Conservation (phyloP, 1,139 yeast species). For the Saccharomyces hybrid region DNA sequence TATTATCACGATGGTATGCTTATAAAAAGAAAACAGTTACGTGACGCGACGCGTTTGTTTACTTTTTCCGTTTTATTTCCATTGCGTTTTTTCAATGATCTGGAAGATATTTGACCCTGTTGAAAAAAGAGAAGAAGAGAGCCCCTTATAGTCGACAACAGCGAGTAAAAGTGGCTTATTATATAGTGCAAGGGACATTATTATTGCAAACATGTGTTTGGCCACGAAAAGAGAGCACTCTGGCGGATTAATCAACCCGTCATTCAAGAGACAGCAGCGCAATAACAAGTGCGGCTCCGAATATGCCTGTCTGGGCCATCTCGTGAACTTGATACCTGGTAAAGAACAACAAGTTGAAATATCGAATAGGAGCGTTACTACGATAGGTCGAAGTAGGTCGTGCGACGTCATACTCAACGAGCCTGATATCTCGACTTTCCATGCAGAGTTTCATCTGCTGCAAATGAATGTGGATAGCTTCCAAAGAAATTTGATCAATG, state of each 20-base stretch:
- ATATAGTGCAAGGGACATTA: background rate
- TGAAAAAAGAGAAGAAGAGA: background rate
- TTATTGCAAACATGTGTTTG: constrained; percentile 1
- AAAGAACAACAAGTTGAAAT: constrained; percentile 25
- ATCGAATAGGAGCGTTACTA: constrained; percentile 12
- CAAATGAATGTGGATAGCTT: constrained; percentile 34
- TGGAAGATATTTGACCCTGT: background rate
- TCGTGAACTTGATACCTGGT: constrained; percentile 30
- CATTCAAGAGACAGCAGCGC: constrained; percentile 16
- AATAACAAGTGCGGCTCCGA: constrained; percentile 38
- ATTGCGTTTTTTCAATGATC: background rate
- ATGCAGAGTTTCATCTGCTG: constrained; percentile 45
- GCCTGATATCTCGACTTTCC: constrained; percentile 59
- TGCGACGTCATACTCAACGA: constrained; percentile 51
- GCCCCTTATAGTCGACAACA: background rate
- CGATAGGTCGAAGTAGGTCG: constrained; percentile 54
- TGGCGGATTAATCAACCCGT: constrained; percentile 10
- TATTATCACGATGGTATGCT: background rate
- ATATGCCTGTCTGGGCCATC: constrained; percentile 13
- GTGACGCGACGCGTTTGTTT: background rate
- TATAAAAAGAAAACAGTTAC: background rate
- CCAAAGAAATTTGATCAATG: constrained; percentile 39
- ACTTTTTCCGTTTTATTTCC: background rate
- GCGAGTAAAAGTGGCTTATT: background rate
- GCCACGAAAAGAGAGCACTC: constrained; percentile 13